Conservation (phyloP, 768 basidiomycete species). For the Solioccasus polychromus region DNA sequence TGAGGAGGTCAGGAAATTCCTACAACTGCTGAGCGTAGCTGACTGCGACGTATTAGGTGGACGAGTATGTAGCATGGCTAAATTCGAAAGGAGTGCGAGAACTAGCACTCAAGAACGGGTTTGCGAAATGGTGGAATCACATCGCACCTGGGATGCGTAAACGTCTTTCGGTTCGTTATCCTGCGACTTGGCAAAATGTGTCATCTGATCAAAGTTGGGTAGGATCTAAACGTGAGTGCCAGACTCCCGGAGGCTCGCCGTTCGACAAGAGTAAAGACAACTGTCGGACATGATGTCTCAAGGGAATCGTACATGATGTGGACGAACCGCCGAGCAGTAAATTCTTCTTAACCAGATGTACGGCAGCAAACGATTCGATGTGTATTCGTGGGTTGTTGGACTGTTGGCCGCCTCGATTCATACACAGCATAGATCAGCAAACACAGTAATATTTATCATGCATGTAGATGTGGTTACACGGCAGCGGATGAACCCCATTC, state of each 20-base stretch:
- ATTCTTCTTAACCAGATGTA: slow-evolving; percentile 22
- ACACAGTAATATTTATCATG: slow-evolving; percentile 23
- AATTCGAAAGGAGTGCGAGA: slow-evolving; percentile 92
- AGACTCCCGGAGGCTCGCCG: slow-evolving; percentile 79
- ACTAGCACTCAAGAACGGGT: slow-evolving; percentile 66
- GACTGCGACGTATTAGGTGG: slow-evolving; percentile 50
- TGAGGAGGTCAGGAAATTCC: slow-evolving; percentile 65
- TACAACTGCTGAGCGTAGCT: neutral
- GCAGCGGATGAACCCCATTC: no score
- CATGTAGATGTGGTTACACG: slow-evolving; percentile 11
- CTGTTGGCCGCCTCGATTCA: slow-evolving; percentile 3
- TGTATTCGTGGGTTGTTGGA: slow-evolving; percentile 9
- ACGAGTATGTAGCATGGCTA: slow-evolving; percentile 83
- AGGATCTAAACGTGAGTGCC: slow-evolving; percentile 71
- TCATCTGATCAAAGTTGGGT: slow-evolving; percentile 9
- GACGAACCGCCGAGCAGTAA: slow-evolving; percentile 75
- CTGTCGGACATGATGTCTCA: slow-evolving; percentile 56
- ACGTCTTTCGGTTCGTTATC: slow-evolving; percentile 62
- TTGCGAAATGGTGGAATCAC: slow-evolving; percentile 84
- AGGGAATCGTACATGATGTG: slow-evolving; percentile 88
- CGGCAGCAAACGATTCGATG: slow-evolving; percentile 1
- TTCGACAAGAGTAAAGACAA: slow-evolving; percentile 65
- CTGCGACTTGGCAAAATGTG: neutral
- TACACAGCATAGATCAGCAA: slow-evolving; percentile 18
- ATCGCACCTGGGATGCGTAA: slow-evolving; percentile 76